Evolutionary conservation across 352 stramenopile genomes (phyloP).

Genomic region (Thalassiosira hispida): DNA sequence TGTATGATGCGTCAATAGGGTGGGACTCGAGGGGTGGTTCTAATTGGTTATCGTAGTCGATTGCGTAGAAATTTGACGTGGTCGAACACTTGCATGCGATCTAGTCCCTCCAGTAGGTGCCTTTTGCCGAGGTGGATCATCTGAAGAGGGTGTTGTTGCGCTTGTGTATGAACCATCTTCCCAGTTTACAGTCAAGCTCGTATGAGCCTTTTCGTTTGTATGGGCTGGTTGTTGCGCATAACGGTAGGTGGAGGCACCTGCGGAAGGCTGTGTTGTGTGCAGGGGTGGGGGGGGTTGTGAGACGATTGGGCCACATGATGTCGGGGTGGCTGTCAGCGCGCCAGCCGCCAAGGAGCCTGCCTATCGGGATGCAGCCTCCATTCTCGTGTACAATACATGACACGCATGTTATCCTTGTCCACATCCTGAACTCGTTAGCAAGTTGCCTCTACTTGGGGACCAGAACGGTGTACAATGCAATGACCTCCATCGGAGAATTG

Average conservation of each 20-base stretch:
- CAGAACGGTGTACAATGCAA: neutral
- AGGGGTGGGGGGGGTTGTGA: neutral
- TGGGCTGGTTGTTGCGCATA: neutral
- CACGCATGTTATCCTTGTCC: neutral
- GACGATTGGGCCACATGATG: neutral
- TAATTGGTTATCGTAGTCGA: too few relatives aligned
- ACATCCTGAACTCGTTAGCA: neutral
- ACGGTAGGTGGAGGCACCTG: neutral
- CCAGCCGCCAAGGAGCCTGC: neutral
- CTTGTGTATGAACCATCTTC: neutral
- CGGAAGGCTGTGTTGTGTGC: neutral
- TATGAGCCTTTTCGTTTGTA: neutral
- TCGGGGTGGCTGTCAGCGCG: neutral
- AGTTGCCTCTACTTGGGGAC: neutral
- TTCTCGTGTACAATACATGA: neutral
- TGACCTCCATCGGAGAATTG: conserved; percentile 11
- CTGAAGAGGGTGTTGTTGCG: neutral
- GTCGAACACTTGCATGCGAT: neutral
- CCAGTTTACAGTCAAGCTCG: neutral
- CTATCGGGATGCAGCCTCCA: neutral
- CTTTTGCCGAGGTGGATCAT: neutral
- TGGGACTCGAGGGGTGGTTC: neutral
- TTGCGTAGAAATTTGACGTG: too few relatives aligned
- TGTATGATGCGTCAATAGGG: neutral
- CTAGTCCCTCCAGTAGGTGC: neutral